Evolutionary conservation across 768 basidiomycete genomes (phyloP).

Genomic region (Collybia mongolica): DNA sequence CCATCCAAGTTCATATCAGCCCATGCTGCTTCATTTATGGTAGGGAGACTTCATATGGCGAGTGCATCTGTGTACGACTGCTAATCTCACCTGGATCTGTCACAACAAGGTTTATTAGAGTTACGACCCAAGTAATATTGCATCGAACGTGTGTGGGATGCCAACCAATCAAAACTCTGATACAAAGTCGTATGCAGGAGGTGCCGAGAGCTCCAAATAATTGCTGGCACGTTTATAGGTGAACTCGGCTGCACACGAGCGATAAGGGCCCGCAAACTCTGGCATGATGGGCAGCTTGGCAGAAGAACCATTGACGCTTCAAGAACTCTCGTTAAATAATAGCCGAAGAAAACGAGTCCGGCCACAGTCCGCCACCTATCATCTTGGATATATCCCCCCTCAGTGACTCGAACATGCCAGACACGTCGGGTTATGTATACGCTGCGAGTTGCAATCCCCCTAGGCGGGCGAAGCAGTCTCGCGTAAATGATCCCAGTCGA

Average conservation of each 20-base stretch:
- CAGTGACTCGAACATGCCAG: background rate
- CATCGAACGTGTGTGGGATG: conserved; percentile 26
- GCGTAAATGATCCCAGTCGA: conserved; percentile 3
- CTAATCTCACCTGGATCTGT: too few species aligned
- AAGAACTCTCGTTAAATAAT: background rate
- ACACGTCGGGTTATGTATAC: conserved; percentile 16
- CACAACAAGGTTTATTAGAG: too few species aligned
- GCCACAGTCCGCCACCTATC: too few species aligned
- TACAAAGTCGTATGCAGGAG: conserved; percentile 27
- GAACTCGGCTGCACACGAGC: conserved; percentile 24
- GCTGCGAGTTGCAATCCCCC: conserved; percentile 35
- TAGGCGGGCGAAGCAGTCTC: conserved; percentile 34
- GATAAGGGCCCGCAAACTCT: background rate
- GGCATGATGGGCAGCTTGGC: background rate
- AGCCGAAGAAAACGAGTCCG: too few species aligned
- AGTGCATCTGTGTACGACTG: too few species aligned
- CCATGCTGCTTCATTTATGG: too few species aligned
- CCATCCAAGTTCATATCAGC: too few species aligned
- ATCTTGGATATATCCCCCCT: too few species aligned
- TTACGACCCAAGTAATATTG: too few species aligned
- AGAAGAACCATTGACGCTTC: background rate
- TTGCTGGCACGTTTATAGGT: conserved; percentile 26
- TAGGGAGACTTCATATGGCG: too few species aligned
- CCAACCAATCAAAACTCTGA: conserved; percentile 25
- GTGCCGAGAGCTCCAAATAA: background rate